These are phyloP conservation scores for Kalmusia sp. DNA, from an alignment of 2,329 filamentous ascomycete genomes.

Conservation along the genomic window DNA sequence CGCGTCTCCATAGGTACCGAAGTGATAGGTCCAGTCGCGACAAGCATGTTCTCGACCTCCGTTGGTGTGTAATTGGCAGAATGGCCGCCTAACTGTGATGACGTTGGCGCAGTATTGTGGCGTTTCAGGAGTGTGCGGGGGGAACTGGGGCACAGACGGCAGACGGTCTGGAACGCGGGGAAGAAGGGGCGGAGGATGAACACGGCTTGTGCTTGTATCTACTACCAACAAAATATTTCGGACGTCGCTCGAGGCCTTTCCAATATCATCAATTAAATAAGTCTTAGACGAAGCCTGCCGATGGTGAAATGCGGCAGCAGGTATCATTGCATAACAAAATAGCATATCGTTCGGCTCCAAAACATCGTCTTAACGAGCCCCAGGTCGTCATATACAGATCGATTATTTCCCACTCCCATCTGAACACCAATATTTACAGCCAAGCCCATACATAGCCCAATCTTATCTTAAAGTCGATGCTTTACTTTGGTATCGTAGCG, in stretches of 20 bases:
- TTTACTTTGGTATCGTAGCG: constrained; percentile 16
- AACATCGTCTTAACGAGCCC: neutral
- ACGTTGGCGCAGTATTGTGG: neutral
- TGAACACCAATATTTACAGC: constrained; percentile 5
- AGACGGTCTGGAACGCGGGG: neutral
- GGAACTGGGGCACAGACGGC: neutral
- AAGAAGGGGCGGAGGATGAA: neutral
- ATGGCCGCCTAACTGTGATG: neutral
- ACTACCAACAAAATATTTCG: too few species aligned
- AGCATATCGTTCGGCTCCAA: neutral
- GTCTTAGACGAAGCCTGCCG: constrained; percentile 2
- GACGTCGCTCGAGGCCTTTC: too few species aligned
- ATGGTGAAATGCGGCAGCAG: constrained; percentile 1
- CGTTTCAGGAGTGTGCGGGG: neutral
- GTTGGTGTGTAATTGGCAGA: too few species aligned
- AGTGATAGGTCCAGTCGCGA: too few species aligned
- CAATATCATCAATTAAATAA: constrained; percentile 6
- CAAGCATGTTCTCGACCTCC: neutral
- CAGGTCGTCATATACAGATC: neutral
- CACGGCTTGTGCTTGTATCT: neutral
- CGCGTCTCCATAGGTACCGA: neutral
- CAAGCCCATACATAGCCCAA: neutral
- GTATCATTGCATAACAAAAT: constrained; percentile 1
- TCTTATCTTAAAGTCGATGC: neutral
- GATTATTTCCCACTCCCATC: neutral